A percentile compares a stretch with the other conserved stretches of the same genome.
Evolutionary conservation across 2,329 filamentous ascomycete genomes (phyloP).

Genomic region (Mycosphaerella arachidis): DNA sequence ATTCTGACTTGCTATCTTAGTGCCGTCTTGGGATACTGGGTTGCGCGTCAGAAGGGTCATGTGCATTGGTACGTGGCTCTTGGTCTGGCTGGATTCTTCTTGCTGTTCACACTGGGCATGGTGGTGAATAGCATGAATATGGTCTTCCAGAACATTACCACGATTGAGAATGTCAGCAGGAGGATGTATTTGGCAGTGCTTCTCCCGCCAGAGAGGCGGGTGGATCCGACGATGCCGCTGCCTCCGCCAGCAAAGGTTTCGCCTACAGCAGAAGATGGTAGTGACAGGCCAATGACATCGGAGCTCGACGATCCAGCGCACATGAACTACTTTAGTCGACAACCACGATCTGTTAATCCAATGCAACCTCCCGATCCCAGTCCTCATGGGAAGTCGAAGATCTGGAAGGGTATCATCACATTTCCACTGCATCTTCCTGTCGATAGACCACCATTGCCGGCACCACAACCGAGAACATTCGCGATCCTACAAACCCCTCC

Average conservation of each 20-base stretch:
- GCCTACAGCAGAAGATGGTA: conserved; percentile 12
- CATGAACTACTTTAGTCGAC: conserved; percentile 28
- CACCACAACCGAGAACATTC: conserved; percentile 56
- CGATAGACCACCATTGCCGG: conserved; percentile 33
- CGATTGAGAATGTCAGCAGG: conserved; percentile 68
- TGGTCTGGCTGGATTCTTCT: conserved; percentile 66
- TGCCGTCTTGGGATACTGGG: conserved; percentile 59
- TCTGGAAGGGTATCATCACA: conserved; percentile 47
- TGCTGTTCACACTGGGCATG: conserved; percentile 78
- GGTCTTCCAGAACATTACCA: conserved; percentile 70
- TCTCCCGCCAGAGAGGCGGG: conserved; percentile 48
- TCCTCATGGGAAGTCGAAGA: conserved; percentile 14
- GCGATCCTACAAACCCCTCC: conserved; percentile 69
- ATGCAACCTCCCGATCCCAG: background rate
- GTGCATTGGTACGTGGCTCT: conserved; percentile 63
- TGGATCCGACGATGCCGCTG: conserved; percentile 17
- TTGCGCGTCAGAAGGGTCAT: conserved; percentile 49
- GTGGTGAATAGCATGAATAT: conserved; percentile 65
- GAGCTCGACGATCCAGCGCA: conserved; percentile 34
- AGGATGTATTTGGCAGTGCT: conserved; percentile 71
- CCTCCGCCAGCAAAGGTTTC: conserved; percentile 17
- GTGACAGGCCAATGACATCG: conserved; percentile 28
- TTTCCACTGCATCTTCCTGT: conserved; percentile 50
- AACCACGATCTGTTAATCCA: conserved; percentile 16
- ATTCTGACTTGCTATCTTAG: conserved; percentile 63